phyloP scores from a whole-genome alignment of 2,329 filamentous ascomycete species.

The Apiospora marii region DNA sequence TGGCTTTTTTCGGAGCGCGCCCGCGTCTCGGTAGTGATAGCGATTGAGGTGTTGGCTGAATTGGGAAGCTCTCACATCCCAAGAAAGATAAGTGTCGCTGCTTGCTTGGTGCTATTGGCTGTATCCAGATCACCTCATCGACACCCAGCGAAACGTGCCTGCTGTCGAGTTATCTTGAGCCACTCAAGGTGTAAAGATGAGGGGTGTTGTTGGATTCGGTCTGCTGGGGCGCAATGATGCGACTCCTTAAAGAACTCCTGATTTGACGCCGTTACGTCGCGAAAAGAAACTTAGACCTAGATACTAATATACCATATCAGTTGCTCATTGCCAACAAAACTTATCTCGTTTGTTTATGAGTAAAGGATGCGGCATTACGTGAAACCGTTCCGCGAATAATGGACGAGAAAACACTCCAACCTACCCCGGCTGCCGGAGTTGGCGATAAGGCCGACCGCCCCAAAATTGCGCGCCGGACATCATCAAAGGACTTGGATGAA shows the following conservation, averaged over 20 bases:
- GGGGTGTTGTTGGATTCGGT: not conserved
- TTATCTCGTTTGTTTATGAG: not conserved
- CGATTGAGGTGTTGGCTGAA: not conserved
- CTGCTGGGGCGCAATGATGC: not conserved
- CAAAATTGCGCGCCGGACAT: constrained; percentile 27
- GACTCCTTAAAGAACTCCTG: not conserved
- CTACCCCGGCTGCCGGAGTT: not conserved
- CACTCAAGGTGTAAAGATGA: not conserved
- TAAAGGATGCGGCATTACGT: not conserved
- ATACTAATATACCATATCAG: not conserved
- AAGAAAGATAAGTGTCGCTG: not conserved
- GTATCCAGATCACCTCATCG: not conserved
- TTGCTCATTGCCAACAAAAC: not conserved
- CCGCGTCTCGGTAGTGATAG: not conserved
- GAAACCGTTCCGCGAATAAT: not conserved
- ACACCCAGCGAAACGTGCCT: not conserved
- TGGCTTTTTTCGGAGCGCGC: not conserved
- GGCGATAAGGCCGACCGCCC: not conserved
- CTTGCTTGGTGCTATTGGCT: not conserved
- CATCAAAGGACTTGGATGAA: constrained; percentile 41
- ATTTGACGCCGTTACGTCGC: not conserved
- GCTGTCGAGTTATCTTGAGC: not conserved
- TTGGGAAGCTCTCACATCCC: not conserved
- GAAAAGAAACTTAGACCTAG: not conserved
- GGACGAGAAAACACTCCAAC: not conserved